A percentile compares a stretch with the other conserved stretches of the same genome.
These are phyloP conservation scores for Syzygium aromaticum DNA, from an alignment of 345 rosid genomes.

Conservation along the genomic window DNA sequence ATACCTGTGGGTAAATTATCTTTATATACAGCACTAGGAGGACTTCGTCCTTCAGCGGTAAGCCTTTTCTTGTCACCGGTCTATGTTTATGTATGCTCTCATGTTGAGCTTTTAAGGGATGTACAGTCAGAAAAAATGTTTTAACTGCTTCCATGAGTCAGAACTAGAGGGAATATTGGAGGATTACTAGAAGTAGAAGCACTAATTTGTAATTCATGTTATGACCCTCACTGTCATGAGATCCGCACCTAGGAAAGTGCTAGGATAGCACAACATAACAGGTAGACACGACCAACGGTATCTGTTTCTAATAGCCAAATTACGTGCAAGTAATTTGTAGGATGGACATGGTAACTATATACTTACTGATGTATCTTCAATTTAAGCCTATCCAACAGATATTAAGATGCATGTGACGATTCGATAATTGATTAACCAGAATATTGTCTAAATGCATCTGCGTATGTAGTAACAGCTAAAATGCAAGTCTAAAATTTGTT, in stretches of 20 bases:
- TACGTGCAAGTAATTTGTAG: not conserved
- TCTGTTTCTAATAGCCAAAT: not conserved
- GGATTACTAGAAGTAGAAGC: not conserved
- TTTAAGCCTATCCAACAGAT: not conserved
- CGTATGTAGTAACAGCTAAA: not conserved
- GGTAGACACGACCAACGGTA: not conserved
- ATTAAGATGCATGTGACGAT: not conserved
- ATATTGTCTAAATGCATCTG: not conserved
- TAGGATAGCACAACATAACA: not conserved
- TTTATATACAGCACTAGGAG: slow-evolving; percentile 84
- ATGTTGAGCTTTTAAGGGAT: not conserved
- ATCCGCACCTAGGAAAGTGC: not conserved
- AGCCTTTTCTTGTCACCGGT: slow-evolving; percentile 8
- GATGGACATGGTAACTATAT: not conserved
- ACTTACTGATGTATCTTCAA: not conserved
- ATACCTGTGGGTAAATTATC: slow-evolving; percentile 90
- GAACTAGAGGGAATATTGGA: not conserved
- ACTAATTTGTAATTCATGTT: not conserved
- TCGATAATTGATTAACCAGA: not conserved
- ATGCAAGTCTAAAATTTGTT: not conserved
- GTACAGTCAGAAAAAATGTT: not conserved
- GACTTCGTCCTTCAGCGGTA: slow-evolving; percentile 85
- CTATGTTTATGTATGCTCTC: not conserved
- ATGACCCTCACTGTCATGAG: not conserved
- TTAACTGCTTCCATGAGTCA: not conserved